Evolutionary conservation across 805 yeast species (phyloP).

Genomic region (Wickerhamomyces sydowiorum): DNA sequence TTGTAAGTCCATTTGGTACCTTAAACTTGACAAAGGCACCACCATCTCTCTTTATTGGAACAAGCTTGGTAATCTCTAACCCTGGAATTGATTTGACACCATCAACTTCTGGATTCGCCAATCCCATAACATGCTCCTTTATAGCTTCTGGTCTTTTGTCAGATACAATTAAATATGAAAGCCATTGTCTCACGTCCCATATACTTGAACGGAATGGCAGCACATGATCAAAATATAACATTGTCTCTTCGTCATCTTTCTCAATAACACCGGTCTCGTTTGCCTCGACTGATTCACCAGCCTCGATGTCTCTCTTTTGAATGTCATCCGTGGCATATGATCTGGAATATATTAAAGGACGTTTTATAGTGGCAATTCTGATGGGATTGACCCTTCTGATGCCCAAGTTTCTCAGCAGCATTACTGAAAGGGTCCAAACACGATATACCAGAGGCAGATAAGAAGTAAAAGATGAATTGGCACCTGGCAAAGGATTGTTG

Average conservation of each 20-base stretch:
- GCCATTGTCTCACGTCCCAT: conserved; percentile 42
- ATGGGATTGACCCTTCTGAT: not conserved
- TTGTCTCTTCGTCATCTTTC: conserved; percentile 41
- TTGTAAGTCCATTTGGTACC: conserved; percentile 46
- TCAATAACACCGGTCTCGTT: conserved; percentile 53
- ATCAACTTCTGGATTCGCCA: conserved; percentile 31
- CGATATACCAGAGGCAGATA: not conserved
- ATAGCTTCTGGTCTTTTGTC: conserved; percentile 33
- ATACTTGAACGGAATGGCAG: conserved; percentile 38
- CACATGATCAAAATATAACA: conserved; percentile 52
- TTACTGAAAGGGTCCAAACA: not conserved
- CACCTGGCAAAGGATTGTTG: not conserved
- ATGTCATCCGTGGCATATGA: conserved; percentile 19
- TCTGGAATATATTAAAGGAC: not conserved
- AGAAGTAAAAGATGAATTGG: not conserved
- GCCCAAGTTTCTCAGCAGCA: not conserved
- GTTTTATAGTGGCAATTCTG: not conserved
- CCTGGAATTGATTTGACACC: conserved; percentile 30
- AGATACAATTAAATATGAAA: conserved; percentile 31
- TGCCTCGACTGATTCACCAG: conserved; percentile 51
- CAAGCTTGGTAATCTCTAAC: conserved; percentile 49
- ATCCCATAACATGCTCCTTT: conserved; percentile 30
- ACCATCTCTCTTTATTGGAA: conserved; percentile 78
- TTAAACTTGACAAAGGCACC: conserved; percentile 85
- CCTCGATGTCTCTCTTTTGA: conserved; percentile 37